A percentile compares a stretch with the other conserved stretches of the same genome.
Evolutionary conservation across 2,329 filamentous ascomycete genomes (phyloP).

Genomic region (Cytospora leucostoma): DNA sequence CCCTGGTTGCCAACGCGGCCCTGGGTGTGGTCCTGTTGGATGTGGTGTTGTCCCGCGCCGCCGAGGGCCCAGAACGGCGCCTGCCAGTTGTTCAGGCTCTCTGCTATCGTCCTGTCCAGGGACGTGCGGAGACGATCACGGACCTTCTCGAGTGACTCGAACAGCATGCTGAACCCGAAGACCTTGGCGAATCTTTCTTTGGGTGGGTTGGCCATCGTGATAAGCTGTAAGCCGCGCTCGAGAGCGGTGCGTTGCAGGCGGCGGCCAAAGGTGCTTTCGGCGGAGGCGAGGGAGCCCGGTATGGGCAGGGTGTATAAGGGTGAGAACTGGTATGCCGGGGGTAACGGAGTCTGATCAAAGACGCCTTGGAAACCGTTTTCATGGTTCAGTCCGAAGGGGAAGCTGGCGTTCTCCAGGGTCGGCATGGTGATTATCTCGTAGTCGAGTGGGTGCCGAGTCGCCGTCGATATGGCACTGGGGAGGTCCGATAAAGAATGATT

Average conservation of each 20-base stretch:
- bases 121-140: constrained; percentile 13
- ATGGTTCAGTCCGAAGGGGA: constrained; percentile 44
- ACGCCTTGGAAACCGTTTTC: constrained; percentile 32
- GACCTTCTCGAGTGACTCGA: constrained; percentile 26
- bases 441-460: constrained; percentile 28
- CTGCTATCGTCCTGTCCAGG: constrained; percentile 9
- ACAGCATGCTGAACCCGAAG: constrained; percentile 29
- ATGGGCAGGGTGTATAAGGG: constrained; percentile 42
- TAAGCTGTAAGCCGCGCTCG: constrained; percentile 63
- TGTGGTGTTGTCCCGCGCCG: constrained; percentile 23
- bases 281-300: constrained; percentile 59
- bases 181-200: constrained; percentile 15
- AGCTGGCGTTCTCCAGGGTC: constrained; percentile 55
- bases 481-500: constrained; percentile 5
- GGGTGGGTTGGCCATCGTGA: constrained; percentile 42
- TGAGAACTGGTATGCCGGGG: constrained; percentile 27
- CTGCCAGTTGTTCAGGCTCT: constrained; percentile 25
- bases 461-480: constrained; percentile 15
- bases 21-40: not conserved
- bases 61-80: constrained; percentile 26
- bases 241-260: constrained; percentile 66
- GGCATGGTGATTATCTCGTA: constrained; percentile 55
- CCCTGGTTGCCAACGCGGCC: constrained; percentile 43
- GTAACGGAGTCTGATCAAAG: constrained; percentile 30
- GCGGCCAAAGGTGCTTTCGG: constrained; percentile 69